Conservation (phyloP, 2,329 filamentous ascomycete species). For the Xylaria hypoxylon region DNA sequence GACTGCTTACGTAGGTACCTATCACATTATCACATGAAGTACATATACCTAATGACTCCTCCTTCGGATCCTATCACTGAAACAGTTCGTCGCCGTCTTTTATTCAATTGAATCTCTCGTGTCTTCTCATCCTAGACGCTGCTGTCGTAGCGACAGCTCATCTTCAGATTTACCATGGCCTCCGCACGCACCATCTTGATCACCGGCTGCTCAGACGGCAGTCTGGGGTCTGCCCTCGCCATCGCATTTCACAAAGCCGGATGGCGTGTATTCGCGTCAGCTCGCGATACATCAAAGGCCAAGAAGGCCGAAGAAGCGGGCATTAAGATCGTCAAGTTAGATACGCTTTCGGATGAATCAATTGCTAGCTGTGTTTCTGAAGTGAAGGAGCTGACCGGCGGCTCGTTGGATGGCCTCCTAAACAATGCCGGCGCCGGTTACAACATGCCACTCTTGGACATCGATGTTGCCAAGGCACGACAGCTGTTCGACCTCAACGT, state of each 20-base stretch:
- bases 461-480: slow-evolving; percentile 42
- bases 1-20: no score
- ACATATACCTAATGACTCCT: not conserved
- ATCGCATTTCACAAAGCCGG: slow-evolving; percentile 10
- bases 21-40: not conserved
- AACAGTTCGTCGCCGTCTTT: not conserved
- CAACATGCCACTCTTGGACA: slow-evolving; percentile 51
- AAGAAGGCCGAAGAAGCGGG: slow-evolving; percentile 7
- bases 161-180: not conserved
- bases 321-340: slow-evolving; percentile 3
- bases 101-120: not conserved
- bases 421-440: slow-evolving; percentile 57
- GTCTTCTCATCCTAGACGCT: not conserved
- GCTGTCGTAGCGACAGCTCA: not conserved
- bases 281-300: slow-evolving; percentile 1
- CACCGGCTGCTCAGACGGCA: slow-evolving; percentile 10
- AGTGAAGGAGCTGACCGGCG: slow-evolving; percentile 48
- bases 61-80: not conserved
- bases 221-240: slow-evolving; percentile 15
- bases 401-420: slow-evolving; percentile 57
- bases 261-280: slow-evolving; percentile 14
- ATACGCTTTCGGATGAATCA: slow-evolving; percentile 16
- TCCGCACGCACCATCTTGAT: slow-evolving; percentile 8
- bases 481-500: slow-evolving; percentile 55
- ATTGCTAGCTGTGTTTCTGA: slow-evolving; percentile 9